These are phyloP conservation scores for Blastobotrys mokoenaii DNA, from an alignment of 805 yeast species.

Conservation along the genomic window DNA sequence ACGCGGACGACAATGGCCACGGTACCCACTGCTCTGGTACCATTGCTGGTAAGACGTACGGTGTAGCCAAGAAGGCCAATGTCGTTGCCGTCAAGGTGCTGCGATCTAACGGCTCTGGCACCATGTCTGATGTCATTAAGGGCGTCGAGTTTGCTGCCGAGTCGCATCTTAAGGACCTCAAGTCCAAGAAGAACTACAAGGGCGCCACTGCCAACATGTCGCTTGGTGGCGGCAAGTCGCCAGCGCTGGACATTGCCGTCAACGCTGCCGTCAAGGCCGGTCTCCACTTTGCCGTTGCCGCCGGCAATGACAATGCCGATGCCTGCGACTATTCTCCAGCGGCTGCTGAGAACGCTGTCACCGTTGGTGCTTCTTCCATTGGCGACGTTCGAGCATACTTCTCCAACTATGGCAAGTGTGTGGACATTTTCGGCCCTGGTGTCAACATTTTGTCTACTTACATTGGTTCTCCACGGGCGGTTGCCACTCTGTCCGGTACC, in stretches of 20 bases:
- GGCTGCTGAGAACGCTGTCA: conserved; percentile 43
- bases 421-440: conserved; percentile 49
- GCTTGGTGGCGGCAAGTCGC: conserved; percentile 50
- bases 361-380: conserved; percentile 43
- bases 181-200: conserved; percentile 40
- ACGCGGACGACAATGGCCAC: conserved; percentile 52
- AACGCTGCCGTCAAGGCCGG: conserved; percentile 52
- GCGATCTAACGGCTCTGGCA: conserved; percentile 50
- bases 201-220: conserved; percentile 59
- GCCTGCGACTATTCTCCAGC: conserved; percentile 58
- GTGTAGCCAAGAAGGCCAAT: conserved; percentile 52
- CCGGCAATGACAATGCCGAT: conserved; percentile 54
- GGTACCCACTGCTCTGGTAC: conserved; percentile 66
- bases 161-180: conserved; percentile 36
- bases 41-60: conserved; percentile 48
- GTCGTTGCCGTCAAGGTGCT: conserved; percentile 55
- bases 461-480: conserved; percentile 43
- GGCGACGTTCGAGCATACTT: conserved; percentile 42
- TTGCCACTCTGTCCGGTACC: conserved; percentile 50
- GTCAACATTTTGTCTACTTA: conserved; percentile 48
- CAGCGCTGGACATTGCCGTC: conserved; percentile 49
- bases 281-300: conserved; percentile 53
- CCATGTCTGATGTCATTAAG: conserved; percentile 53
- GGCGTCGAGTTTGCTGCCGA: conserved; percentile 55
- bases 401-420: conserved; percentile 47